phyloP scores from a whole-genome alignment of 1,139 yeast genomes.

The Geotrichum fermentans region DNA sequence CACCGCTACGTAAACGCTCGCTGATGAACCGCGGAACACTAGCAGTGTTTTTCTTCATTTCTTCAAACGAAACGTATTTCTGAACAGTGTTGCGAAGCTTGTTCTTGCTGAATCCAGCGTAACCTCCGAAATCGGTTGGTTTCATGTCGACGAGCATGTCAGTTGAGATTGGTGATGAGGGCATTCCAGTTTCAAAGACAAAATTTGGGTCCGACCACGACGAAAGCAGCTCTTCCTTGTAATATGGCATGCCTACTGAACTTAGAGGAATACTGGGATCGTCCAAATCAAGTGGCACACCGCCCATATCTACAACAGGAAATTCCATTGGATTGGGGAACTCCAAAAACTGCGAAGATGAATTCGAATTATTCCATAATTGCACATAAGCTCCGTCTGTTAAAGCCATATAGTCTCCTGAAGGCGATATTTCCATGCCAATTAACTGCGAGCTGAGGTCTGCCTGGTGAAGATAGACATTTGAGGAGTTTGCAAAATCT shows the following conservation, averaged over 20 bases:
- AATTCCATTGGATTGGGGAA: constrained; percentile 50
- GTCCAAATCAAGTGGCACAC: constrained; percentile 40
- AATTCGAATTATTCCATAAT: constrained; percentile 56
- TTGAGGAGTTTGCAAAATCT: constrained; percentile 74
- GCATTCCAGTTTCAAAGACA: constrained; percentile 36
- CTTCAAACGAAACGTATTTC: constrained; percentile 46
- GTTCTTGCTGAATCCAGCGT: constrained; percentile 51
- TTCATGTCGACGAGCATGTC: constrained; percentile 32
- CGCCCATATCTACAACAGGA: constrained; percentile 38
- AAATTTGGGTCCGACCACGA: constrained; percentile 49
- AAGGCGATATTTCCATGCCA: constrained; percentile 62
- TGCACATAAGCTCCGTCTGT: constrained; percentile 62
- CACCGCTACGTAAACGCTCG: constrained; percentile 46
- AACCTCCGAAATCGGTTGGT: constrained; percentile 30
- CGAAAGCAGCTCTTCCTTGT: constrained; percentile 70
- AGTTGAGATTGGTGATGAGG: constrained; percentile 30
- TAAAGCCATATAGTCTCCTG: constrained; percentile 75
- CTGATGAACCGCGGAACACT: constrained; percentile 65
- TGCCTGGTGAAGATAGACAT: constrained; percentile 43
- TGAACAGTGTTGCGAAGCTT: constrained; percentile 39
- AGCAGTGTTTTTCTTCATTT: constrained; percentile 34
- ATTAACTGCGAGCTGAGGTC: constrained; percentile 44
- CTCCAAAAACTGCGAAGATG: constrained; percentile 41
- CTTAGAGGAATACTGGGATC: constrained; percentile 56
- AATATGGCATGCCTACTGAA: constrained; percentile 80